Evolutionary conservation across 768 basidiomycete species (phyloP), one percentile per base, ranked within the genome.

Genomic region (Albatrellus ellisii): DNA sequence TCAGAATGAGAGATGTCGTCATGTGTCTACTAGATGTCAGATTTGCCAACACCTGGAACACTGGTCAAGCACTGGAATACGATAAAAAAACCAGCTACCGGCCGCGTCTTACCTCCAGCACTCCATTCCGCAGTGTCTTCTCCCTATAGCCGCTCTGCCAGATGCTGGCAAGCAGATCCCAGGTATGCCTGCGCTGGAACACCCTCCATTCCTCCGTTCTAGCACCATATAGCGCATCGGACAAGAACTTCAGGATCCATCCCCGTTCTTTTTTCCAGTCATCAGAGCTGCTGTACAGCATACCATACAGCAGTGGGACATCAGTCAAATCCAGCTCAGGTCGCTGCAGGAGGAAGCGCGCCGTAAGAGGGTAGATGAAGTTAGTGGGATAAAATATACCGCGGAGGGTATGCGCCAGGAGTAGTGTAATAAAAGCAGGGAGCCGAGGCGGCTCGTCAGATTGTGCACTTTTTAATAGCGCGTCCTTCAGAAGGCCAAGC

Each of bases 261-360:
- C 68, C 69, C n/a, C 88, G 68, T 53, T 94, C 89, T 58, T 77
- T 82, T 61, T 77, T 82, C 82, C 86, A 90, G 11, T 80, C 79
- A 29, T 85, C 80, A 3, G 66, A 62, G 17, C 68, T 72, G 51
- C 83, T 87, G 56, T 89, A 95, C 3, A 97, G 65, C 77, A 94
- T 80, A 9, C 67, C 67, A 54, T 87, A 97, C 4, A 99, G 61
- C 78, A 97, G 78, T 0, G 94, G 94, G 0, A 97, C 86, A 54
- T 97, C 92, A 1, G 62, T 64, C 1, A 64, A 62, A 52, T 97
- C 92, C 6, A 97, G 62, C 42, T 77, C 71, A 0, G 89, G 80
- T 1, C 94, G 76, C 59, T 95, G 91, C 0, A 98, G 71, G 4
- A 98, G 72, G 68, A 95, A 97, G 4, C 84, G 73, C 1, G 86